These are phyloP conservation scores for Fraxinus americana DNA, from an alignment of 257 asterid genomes.

Conservation along the genomic window DNA sequence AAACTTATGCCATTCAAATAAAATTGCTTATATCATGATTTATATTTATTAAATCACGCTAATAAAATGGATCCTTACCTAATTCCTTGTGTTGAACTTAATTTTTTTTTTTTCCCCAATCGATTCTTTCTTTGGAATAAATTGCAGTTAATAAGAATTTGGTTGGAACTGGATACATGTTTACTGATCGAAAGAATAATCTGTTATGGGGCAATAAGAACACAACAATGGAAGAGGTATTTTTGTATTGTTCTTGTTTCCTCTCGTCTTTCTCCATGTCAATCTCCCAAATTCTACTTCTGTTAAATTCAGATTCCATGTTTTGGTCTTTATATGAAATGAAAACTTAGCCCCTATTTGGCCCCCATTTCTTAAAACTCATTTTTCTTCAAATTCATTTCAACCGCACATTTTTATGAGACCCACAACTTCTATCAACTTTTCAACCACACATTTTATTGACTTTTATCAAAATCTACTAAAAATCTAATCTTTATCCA, in stretches of 20 bases:
- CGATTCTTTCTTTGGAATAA: constrained; percentile 27
- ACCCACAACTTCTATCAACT: too few relatives aligned
- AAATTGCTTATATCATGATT: neutral
- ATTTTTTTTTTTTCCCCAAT: neutral
- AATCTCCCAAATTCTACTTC: neutral
- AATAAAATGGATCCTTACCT: neutral
- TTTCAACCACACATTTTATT: too few relatives aligned
- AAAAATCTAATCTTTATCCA: too few relatives aligned
- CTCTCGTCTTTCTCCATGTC: neutral
- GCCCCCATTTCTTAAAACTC: too few relatives aligned
- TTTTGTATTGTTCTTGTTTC: constrained; percentile 11
- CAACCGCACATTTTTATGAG: too few relatives aligned
- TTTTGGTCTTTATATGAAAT: neutral
- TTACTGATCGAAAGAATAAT: constrained; percentile 98
- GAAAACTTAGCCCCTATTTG: neutral
- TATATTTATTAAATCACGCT: neutral
- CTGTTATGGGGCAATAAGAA: constrained; percentile 97
- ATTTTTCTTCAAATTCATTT: too few relatives aligned
- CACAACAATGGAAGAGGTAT: constrained; percentile 80
- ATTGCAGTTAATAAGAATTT: constrained; percentile 78
- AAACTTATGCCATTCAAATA: neutral
- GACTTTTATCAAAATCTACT: too few relatives aligned
- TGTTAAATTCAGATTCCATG: neutral
- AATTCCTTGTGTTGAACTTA: neutral
- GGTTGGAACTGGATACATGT: constrained; percentile 91